phyloP scores from a whole-genome alignment of 495 filamentous ascomycete species.

The Aspergillus nidulans region DNA sequence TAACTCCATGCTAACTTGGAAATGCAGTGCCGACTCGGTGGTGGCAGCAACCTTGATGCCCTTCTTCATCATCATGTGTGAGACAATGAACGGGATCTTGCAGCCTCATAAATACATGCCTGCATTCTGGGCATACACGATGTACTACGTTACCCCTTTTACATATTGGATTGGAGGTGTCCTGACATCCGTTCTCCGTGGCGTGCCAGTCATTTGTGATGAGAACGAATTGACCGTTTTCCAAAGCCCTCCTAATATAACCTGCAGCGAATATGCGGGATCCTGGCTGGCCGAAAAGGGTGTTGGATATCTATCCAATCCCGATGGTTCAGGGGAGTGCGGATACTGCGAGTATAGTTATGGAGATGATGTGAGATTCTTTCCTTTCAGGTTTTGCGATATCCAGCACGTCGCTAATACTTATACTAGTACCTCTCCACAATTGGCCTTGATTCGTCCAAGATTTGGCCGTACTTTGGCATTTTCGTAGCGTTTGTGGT shows the following conservation, averaged over 20 bases:
- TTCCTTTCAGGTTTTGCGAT: slow-evolving; percentile 10
- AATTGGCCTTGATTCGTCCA: slow-evolving; percentile 54
- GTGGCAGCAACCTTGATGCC: slow-evolving; percentile 72
- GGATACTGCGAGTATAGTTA: slow-evolving; percentile 55
- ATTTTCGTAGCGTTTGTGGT: slow-evolving; percentile 68
- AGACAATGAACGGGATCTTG: slow-evolving; percentile 76
- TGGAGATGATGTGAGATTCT: slow-evolving; percentile 48
- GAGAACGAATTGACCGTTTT: slow-evolving; percentile 59
- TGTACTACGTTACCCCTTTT: slow-evolving; percentile 81
- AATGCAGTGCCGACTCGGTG: slow-evolving; percentile 54
- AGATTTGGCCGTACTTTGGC: slow-evolving; percentile 69
- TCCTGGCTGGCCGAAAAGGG: slow-evolving; percentile 59
- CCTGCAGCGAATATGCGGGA: slow-evolving; percentile 67
- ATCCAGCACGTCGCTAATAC: slow-evolving; percentile 9
- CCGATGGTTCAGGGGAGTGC: slow-evolving; percentile 35
- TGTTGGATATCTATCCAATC: slow-evolving; percentile 60
- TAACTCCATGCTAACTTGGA: slow-evolving; percentile 11
- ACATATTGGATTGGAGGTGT: slow-evolving; percentile 79
- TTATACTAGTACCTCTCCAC: slow-evolving; percentile 53
- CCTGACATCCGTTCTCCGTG: slow-evolving; percentile 66
- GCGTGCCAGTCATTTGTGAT: slow-evolving; percentile 54
- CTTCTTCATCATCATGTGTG: slow-evolving; percentile 53
- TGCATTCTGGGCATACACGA: slow-evolving; percentile 71
- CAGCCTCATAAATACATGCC: slow-evolving; percentile 73
- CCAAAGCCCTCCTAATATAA: slow-evolving; percentile 53